Percentiles rank a stretch among this genome's conserved stretches.
Evolutionary conservation across 208 protist species (phyloP).

Genomic region (Novymonas esmeraldas): DNA sequence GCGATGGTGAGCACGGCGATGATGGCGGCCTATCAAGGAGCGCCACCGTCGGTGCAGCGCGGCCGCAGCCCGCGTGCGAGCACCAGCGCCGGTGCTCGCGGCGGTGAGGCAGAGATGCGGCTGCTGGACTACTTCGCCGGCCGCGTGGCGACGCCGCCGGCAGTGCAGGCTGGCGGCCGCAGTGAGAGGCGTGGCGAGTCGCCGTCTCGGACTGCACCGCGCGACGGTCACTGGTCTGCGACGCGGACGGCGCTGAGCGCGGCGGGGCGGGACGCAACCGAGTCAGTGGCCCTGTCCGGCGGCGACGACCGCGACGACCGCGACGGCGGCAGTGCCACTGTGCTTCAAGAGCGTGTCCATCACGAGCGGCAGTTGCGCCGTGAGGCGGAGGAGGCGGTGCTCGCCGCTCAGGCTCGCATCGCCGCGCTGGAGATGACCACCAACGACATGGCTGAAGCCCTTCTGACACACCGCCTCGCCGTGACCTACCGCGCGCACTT

Average conservation of each 20-base stretch:
- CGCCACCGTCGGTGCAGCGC: neutral
- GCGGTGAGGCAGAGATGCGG: slow-evolving; percentile 11
- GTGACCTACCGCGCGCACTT: slow-evolving; percentile 40
- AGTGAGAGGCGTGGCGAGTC: neutral
- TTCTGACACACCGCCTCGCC: slow-evolving; percentile 41
- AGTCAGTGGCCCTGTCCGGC: neutral
- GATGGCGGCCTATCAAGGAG: slow-evolving; percentile 14
- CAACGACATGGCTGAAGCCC: slow-evolving; percentile 48
- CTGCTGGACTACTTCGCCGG: slow-evolving; percentile 30
- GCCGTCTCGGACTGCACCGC: neutral
- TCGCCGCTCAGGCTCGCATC: slow-evolving; percentile 28
- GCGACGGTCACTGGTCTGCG: neutral
- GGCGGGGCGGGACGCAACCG: neutral
- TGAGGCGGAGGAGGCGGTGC: slow-evolving; percentile 37
- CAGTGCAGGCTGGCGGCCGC: neutral
- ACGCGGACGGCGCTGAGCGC: neutral
- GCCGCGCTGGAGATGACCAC: slow-evolving; percentile 50
- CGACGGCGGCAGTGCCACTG: neutral
- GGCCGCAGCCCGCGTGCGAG: neutral
- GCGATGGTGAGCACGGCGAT: slow-evolving; percentile 20
- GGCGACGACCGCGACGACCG: neutral
- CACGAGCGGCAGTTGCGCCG: slow-evolving; percentile 19
- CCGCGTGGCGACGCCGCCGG: neutral
- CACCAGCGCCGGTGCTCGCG: too few species aligned
- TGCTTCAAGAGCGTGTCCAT: neutral